These are phyloP conservation scores for Mrakia blollopis DNA, from an alignment of 768 basidiomycete genomes.

Conservation along the genomic window DNA sequence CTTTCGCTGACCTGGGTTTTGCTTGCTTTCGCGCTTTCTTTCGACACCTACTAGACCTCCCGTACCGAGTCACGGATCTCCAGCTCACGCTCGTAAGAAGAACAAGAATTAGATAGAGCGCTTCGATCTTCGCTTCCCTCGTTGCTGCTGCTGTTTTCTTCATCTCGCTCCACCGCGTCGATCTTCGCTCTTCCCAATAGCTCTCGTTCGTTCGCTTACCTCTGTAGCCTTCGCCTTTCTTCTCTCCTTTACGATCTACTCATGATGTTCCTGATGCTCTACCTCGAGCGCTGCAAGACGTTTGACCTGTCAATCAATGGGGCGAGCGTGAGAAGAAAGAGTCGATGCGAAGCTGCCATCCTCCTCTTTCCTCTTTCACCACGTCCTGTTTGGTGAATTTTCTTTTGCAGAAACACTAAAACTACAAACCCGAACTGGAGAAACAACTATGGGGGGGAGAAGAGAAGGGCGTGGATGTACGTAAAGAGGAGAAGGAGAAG, in stretches of 20 bases:
- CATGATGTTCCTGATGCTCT: background rate
- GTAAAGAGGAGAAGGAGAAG: background rate
- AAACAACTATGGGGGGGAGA: background rate
- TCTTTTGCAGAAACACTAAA: background rate
- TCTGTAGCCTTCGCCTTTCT: background rate
- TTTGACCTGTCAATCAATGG: background rate
- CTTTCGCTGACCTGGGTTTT: background rate
- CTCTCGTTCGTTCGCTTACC: no score
- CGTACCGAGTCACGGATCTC: slow-evolving; percentile 3
- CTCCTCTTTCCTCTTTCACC: background rate
- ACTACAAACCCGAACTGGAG: background rate
- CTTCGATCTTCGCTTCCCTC: no score
- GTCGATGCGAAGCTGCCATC: no score
- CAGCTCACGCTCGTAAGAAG: slow-evolving; percentile 21
- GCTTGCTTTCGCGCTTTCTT: background rate
- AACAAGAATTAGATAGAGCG: slow-evolving; percentile 9
- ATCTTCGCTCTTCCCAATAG: no score
- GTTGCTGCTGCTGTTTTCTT: background rate
- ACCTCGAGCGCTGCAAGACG: background rate
- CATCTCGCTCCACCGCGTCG: background rate
- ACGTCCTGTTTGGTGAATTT: background rate
- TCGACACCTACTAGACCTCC: background rate
- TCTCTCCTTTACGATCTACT: background rate
- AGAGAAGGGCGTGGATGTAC: background rate
- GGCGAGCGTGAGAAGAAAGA: background rate